Evolutionary conservation across 805 yeast genomes (phyloP).

Genomic region (Saccharomyces cerevisiae): DNA sequence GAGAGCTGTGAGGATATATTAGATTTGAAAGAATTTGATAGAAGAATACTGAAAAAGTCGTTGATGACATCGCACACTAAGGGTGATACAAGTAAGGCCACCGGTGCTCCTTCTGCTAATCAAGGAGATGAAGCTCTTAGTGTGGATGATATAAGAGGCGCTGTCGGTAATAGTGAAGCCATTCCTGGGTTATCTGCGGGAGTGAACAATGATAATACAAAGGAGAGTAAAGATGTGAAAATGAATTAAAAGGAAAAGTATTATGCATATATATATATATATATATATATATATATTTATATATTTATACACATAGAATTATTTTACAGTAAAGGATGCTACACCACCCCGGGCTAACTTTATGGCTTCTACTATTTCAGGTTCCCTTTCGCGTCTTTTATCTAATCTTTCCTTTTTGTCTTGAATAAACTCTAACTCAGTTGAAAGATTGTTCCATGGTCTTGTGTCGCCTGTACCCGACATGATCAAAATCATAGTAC

Average conservation of each 20-base stretch:
- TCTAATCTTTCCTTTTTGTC: slow-evolving; percentile 35
- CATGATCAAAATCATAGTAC: slow-evolving; percentile 52
- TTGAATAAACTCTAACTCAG: slow-evolving; percentile 34
- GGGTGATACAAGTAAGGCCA: not conserved
- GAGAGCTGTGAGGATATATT: slow-evolving; percentile 38
- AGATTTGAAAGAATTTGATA: slow-evolving; percentile 35
- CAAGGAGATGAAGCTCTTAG: slow-evolving; percentile 29
- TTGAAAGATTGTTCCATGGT: slow-evolving; percentile 34
- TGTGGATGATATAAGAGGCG: slow-evolving; percentile 46
- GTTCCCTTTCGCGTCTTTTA: slow-evolving; percentile 37
- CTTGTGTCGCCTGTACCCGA: slow-evolving; percentile 58
- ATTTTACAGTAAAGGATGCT: slow-evolving; percentile 45
- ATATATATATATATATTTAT: slow-evolving; percentile 2
- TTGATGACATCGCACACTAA: not conserved
- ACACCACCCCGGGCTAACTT: slow-evolving; percentile 52
- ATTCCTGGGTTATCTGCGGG: slow-evolving; percentile 37
- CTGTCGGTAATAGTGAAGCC: slow-evolving; percentile 41
- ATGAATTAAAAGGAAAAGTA: not conserved
- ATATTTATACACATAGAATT: slow-evolving; percentile 1
- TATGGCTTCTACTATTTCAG: slow-evolving; percentile 40
- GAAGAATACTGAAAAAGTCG: slow-evolving; percentile 6
- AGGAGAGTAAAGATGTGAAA: slow-evolving; percentile 1
- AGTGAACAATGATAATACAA: slow-evolving; percentile 16
- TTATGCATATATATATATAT: not conserved
- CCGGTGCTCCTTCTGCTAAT: not conserved